Evolutionary conservation across 106 monocot species (phyloP), one percentile per base, ranked within the genome.

Genomic region (Alisma plantagoaquatica): DNA sequence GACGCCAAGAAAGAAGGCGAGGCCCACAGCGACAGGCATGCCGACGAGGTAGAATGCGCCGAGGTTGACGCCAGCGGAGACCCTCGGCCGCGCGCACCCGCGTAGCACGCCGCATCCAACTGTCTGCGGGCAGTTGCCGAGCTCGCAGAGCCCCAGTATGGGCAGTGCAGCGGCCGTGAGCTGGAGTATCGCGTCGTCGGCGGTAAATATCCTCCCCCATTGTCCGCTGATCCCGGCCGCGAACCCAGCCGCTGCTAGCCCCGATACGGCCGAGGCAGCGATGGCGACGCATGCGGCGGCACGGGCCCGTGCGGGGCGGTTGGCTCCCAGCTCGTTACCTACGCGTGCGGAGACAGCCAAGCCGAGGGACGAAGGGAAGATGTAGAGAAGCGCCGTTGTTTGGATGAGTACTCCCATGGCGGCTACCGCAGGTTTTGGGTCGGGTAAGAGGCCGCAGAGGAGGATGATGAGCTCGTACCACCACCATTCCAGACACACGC

Each of bases 401-500:
- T 67, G 67, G 2, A 67, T 67, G 33, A 67, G 67, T 16, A 67
- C 12, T 6, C 67, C 67, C 67, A 67, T 67, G 24, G 67, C 19
- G 1, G 67, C 57, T 10, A 67, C 49, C 17, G 67, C 19, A 2
- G 59, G 12, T 42, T 67, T 67, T 2, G 67, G 35, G 29, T 59
- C 18, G 17, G 67, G 59, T n/a, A 67, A 59, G 1, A 67, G 58
- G 2, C 58, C 67, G 51, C 67, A 67, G 58, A 67, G 51, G 9
- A 67, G 49, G 48, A 58, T 67, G 41, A 67, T 57, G 26, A 67
- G 29, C 67, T 67, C 67, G 59, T 67, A 67, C 67, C 67, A 67
- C 67, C 67, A 67, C 67, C 67, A 67, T 29, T 67, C 67, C 29
- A 67, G 21, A 41, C 67, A 67, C 27, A 67, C 67, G 0, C 58